Evolutionary conservation across 2,329 filamentous ascomycete genomes (phyloP).

Genomic region (Alternaria metachromatica): DNA sequence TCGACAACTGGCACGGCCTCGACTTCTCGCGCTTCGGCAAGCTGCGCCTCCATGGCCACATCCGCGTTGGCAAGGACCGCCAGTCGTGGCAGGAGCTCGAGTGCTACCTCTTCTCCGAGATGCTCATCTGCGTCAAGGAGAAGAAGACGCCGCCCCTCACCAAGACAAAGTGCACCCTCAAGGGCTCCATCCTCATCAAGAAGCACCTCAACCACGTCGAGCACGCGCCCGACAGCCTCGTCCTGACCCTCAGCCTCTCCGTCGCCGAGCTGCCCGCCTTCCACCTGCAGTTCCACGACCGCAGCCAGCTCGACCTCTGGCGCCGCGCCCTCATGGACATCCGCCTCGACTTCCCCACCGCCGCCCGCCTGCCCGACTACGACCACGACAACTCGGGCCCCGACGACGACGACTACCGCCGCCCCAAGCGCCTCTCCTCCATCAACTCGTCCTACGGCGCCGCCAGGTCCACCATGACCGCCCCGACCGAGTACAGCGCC

Average conservation of each 20-base stretch:
- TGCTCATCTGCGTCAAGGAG: constrained; percentile 99
- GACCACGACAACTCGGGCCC: constrained; percentile 82
- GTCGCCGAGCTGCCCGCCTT: constrained; percentile 93
- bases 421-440: constrained; percentile 76
- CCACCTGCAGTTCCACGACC: constrained; percentile 86
- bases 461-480: constrained; percentile 82
- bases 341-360: constrained; percentile 67
- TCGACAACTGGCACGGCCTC: constrained; percentile 98
- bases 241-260: constrained; percentile 88
- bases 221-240: constrained; percentile 71
- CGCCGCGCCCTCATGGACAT: constrained; percentile 85
- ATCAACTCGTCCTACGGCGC: constrained; percentile 84
- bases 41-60: constrained; percentile 83
- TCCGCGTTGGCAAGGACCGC: constrained; percentile 95
- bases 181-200: constrained; percentile 97
- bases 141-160: constrained; percentile 75
- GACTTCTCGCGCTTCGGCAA: constrained; percentile 95
- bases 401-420: constrained; percentile 86
- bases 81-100: constrained; percentile 97
- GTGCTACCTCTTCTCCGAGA: constrained; percentile 96
- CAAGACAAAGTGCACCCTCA: constrained; percentile 81
- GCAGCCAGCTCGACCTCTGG: constrained; percentile 87
- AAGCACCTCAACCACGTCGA: constrained; percentile 96
- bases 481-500: constrained; percentile 89
- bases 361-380: constrained; percentile 71